Conservation (phyloP, 2,329 filamentous ascomycete genomes). For the Penicillium occitanis region DNA sequence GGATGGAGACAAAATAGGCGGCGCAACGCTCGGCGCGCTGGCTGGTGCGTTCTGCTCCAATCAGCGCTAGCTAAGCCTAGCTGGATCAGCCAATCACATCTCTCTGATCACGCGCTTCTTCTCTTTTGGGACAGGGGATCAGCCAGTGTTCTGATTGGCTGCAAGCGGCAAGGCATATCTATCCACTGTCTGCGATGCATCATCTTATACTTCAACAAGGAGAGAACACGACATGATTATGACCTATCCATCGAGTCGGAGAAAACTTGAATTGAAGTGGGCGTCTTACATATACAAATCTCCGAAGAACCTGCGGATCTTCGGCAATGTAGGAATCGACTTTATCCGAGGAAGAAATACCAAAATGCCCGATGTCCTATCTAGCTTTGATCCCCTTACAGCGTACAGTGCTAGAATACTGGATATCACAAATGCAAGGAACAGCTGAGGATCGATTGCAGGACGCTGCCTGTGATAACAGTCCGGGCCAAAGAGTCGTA, state of each 20-base stretch:
- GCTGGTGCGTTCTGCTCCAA: constrained; percentile 9
- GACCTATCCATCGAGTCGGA: neutral
- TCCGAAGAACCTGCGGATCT: neutral
- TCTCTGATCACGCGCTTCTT: neutral
- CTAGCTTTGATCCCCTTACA: neutral
- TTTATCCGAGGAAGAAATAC: too few relatives aligned
- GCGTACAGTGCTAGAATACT: neutral
- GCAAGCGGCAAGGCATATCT: neutral
- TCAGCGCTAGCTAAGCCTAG: neutral
- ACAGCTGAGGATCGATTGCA: too few relatives aligned
- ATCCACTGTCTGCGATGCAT: neutral
- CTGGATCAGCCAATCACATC: neutral
- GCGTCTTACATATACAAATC: neutral
- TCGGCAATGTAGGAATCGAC: too few relatives aligned
- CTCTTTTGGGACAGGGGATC: neutral
- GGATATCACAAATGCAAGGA: neutral
- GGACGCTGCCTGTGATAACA: too few relatives aligned
- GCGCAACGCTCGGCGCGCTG: constrained; percentile 2
- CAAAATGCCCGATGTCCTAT: too few relatives aligned
- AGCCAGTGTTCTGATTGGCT: neutral
- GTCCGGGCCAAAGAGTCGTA: too few relatives aligned
- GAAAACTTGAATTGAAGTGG: neutral
- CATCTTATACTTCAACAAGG: neutral
- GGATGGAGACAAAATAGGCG: neutral
- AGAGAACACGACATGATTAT: neutral